A percentile compares a stretch with the other conserved stretches of the same genome.
Conservation (phyloP, 1,284 basidiomycete species). For the Exsudoporus floridanus region DNA sequence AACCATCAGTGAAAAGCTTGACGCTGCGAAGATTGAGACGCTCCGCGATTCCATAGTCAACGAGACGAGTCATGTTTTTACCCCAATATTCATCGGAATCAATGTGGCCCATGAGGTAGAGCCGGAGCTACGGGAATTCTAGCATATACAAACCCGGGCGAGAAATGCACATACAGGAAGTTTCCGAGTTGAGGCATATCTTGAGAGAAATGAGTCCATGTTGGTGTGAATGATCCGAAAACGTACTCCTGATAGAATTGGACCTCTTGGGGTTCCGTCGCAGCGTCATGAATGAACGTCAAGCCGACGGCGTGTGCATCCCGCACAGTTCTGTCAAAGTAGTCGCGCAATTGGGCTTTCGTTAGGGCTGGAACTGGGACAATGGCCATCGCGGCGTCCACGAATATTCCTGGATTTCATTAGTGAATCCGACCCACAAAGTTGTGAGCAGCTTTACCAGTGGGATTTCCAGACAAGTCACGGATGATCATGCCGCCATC, state of each 20-base stretch:
- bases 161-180: conserved; percentile 53
- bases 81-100: conserved; percentile 68
- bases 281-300: conserved; percentile 84
- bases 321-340: conserved; percentile 60
- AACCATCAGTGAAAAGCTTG: conserved; percentile 82
- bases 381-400: conserved; percentile 73
- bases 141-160: neutral
- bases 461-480: conserved; percentile 62
- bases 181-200: conserved; percentile 58
- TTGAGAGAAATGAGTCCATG: conserved; percentile 24
- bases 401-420: conserved; percentile 53
- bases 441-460: conserved; percentile 48
- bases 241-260: conserved; percentile 66
- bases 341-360: conserved; percentile 54
- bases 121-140: conserved; percentile 50
- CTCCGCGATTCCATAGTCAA: conserved; percentile 60
- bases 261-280: conserved; percentile 51
- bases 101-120: conserved; percentile 74
- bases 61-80: conserved; percentile 56
- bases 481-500: conserved; percentile 79
- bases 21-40: conserved; percentile 73
- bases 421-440: neutral
- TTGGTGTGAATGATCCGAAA: neutral
- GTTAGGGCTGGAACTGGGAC: conserved; percentile 66
- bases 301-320: conserved; percentile 76